phyloP scores from a whole-genome alignment of 129 eudicot species.

The Artemisia tridentata region DNA sequence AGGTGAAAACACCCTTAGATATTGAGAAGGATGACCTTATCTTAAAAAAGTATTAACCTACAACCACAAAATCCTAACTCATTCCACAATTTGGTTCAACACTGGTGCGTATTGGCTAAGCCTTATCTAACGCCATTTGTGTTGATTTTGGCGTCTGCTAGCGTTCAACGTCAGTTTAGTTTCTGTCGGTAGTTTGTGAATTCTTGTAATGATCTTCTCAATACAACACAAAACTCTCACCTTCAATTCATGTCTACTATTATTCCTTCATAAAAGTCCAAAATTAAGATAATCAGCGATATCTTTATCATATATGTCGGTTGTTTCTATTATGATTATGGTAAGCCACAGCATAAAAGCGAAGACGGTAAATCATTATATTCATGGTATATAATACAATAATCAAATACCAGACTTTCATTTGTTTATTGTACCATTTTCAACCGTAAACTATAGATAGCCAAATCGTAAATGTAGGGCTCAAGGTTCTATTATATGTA shows the following conservation, averaged over 20 bases:
- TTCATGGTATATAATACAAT: no score
- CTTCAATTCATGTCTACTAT: background rate
- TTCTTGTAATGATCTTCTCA: slow-evolving; percentile 1
- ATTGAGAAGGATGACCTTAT: slow-evolving; percentile 37
- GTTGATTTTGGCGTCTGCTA: slow-evolving; percentile 12
- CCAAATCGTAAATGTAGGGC: no score
- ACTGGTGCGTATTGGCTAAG: slow-evolving; percentile 28
- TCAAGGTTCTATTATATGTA: no score
- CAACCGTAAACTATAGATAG: no score
- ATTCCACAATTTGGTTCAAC: slow-evolving; percentile 26
- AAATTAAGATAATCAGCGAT: background rate
- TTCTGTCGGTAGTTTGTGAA: slow-evolving; percentile 15
- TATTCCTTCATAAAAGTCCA: slow-evolving; percentile 16
- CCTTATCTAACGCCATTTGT: slow-evolving; percentile 31
- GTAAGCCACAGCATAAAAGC: no score
- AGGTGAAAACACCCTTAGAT: slow-evolving; percentile 32
- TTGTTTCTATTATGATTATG: no score
- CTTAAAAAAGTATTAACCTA: slow-evolving; percentile 27
- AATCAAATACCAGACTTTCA: no score
- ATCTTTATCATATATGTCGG: no score
- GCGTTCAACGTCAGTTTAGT: slow-evolving; percentile 18
- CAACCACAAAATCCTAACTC: slow-evolving; percentile 38
- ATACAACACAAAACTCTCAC: background rate
- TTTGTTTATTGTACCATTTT: no score
- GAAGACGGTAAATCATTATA: no score